phyloP scores from a whole-genome alignment of 306 rosid genomes.

The Cucurbita argyrosperma region DNA sequence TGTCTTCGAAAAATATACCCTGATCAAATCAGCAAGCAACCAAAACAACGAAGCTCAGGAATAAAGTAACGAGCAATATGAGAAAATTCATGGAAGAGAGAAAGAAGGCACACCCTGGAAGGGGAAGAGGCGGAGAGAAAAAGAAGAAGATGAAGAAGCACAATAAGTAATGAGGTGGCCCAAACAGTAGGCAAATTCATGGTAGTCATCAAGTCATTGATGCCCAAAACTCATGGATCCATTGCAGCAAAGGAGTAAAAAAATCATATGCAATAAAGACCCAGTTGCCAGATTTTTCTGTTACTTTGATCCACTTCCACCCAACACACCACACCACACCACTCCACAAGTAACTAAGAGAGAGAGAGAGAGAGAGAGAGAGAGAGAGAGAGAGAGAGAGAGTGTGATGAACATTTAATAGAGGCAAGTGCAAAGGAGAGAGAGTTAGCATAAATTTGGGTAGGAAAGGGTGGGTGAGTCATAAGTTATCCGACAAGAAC shows the following conservation, averaged over 20 bases:
- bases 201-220: constrained; percentile 23
- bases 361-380: background rate
- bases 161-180: constrained; percentile 16
- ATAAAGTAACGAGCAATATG: background rate
- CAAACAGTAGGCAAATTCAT: constrained; percentile 27
- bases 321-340: background rate
- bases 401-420: too few species aligned
- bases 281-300: constrained; percentile 16
- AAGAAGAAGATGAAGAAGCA: constrained; percentile 20
- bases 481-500: too few species aligned
- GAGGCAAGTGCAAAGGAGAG: background rate
- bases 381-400: background rate
- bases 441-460: too few species aligned
- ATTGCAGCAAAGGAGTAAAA: constrained; percentile 2
- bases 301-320: background rate
- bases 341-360: background rate
- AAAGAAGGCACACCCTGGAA: constrained; percentile 24
- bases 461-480: too few species aligned
- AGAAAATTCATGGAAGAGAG: background rate
- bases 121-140: constrained; percentile 28
- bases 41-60: background rate
- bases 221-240: constrained; percentile 1
- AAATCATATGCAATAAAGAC: constrained; percentile 20
- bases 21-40: constrained; percentile 7
- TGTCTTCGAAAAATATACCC: constrained; percentile 51